These are phyloP conservation scores for Blumeriella jaapii DNA, from an alignment of 2,329 filamentous ascomycete species.

Conservation along the genomic window DNA sequence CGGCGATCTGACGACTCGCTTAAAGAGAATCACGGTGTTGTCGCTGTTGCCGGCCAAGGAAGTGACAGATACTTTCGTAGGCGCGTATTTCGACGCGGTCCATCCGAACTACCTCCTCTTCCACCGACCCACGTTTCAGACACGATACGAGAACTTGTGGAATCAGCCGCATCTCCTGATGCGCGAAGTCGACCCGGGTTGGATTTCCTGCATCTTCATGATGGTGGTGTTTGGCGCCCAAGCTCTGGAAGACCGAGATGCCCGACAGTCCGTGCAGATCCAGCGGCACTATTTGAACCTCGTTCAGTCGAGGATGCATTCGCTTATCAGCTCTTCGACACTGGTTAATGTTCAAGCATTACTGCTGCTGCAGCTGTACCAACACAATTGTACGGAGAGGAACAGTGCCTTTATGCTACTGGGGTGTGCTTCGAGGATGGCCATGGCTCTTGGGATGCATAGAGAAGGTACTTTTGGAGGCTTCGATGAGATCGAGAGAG, in stretches of 20 bases:
- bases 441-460: conserved; percentile 34
- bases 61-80: conserved; percentile 29
- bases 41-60: conserved; percentile 27
- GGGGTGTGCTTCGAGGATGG: conserved; percentile 32
- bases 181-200: conserved; percentile 30
- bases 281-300: conserved; percentile 27
- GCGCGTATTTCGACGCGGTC: conserved; percentile 31
- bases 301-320: conserved; percentile 28
- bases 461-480: conserved; percentile 30
- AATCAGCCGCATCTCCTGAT: conserved; percentile 16
- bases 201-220: conserved; percentile 32
- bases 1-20: conserved; percentile 6
- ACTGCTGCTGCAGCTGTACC: conserved; percentile 31
- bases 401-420: conserved; percentile 32
- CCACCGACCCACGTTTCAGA: conserved; percentile 31
- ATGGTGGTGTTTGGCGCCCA: conserved; percentile 33
- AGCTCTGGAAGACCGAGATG: conserved; percentile 26
- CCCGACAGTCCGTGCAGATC: conserved; percentile 24
- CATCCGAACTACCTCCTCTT: conserved; percentile 32
- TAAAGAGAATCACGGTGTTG: conserved; percentile 16
- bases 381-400: conserved; percentile 32
- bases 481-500: conserved; percentile 26
- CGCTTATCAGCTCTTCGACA: conserved; percentile 29
- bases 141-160: conserved; percentile 30
- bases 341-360: conserved; percentile 33